Percentiles rank a stretch among this genome's conserved stretches.
Conservation (phyloP, 768 basidiomycete species). For the Melanogaster broomeanus region DNA sequence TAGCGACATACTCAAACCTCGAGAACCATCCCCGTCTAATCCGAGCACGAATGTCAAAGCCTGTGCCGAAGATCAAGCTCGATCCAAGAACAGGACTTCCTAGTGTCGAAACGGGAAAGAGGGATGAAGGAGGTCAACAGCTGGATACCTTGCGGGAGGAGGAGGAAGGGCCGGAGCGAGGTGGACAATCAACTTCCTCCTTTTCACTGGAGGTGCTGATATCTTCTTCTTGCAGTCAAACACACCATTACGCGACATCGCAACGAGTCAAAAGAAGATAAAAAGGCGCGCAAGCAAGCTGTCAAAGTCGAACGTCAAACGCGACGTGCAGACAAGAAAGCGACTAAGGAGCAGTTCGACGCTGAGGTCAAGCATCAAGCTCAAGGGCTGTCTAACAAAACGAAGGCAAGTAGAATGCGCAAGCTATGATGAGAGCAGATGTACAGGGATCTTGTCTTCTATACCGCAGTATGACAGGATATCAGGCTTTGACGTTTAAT, state of each 20-base stretch:
- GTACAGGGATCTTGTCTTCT: background rate
- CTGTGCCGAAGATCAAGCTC: constrained; percentile 64
- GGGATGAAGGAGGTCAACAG: constrained; percentile 7
- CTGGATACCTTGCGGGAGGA: constrained; percentile 28
- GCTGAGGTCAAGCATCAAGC: constrained; percentile 65
- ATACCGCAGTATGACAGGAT: background rate
- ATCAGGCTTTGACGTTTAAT: too few species aligned
- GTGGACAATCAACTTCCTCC: constrained; percentile 19
- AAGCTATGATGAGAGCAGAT: constrained; percentile 17
- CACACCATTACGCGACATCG: constrained; percentile 68
- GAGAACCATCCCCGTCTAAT: constrained; percentile 96
- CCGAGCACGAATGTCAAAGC: constrained; percentile 55
- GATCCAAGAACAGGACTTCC: constrained; percentile 83
- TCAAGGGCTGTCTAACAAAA: constrained; percentile 45
- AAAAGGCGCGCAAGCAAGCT: constrained; percentile 68
- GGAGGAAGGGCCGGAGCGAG: constrained; percentile 21
- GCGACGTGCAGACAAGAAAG: constrained; percentile 69
- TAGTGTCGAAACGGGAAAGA: constrained; percentile 37
- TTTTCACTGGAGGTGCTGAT: constrained; percentile 1
- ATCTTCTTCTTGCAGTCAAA: constrained; percentile 13
- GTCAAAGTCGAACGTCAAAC: constrained; percentile 66
- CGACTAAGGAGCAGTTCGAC: constrained; percentile 60
- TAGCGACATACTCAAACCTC: constrained; percentile 95
- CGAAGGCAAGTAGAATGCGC: constrained; percentile 28
- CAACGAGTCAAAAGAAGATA: constrained; percentile 76